These are phyloP conservation scores for Lachancea lanzarotensis DNA, from an alignment of 805 yeast species.

Conservation along the genomic window DNA sequence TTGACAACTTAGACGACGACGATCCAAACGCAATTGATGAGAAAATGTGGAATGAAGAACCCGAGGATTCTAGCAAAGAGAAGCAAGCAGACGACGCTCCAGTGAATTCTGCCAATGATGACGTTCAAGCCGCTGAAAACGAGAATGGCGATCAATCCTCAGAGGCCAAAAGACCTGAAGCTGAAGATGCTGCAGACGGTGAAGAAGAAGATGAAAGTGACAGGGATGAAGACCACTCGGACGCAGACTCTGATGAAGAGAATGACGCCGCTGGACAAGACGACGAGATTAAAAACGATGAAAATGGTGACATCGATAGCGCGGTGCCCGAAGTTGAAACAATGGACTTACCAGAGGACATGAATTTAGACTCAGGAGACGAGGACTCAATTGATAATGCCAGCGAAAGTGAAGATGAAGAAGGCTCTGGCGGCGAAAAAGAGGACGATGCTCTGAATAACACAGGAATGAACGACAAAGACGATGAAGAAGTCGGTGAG, in stretches of 20 bases:
- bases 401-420: constrained; percentile 38
- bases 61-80: constrained; percentile 67
- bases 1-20: constrained; percentile 80
- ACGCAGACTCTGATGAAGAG: constrained; percentile 51
- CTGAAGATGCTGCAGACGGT: constrained; percentile 31
- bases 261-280: constrained; percentile 80
- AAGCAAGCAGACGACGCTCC: constrained; percentile 73
- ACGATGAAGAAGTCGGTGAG: constrained; percentile 19
- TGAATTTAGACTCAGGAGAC: constrained; percentile 77
- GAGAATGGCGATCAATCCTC: constrained; percentile 30
- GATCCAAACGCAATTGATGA: constrained; percentile 96
- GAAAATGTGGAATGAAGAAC: constrained; percentile 96
- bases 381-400: constrained; percentile 37
- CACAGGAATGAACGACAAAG: constrained; percentile 22
- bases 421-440: constrained; percentile 23
- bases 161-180: constrained; percentile 31
- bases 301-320: constrained; percentile 57
- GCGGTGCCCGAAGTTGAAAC: constrained; percentile 80
- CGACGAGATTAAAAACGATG: constrained; percentile 65
- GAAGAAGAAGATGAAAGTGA: constrained; percentile 34
- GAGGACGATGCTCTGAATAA: constrained; percentile 8
- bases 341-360: constrained; percentile 85
- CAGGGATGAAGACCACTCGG: constrained; percentile 38
- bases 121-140: constrained; percentile 37
- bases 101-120: constrained; percentile 45